Evolutionary conservation across 2,329 filamentous ascomycete species (phyloP), one percentile per base, ranked within the genome.

Genomic region (Alternaria panax): DNA sequence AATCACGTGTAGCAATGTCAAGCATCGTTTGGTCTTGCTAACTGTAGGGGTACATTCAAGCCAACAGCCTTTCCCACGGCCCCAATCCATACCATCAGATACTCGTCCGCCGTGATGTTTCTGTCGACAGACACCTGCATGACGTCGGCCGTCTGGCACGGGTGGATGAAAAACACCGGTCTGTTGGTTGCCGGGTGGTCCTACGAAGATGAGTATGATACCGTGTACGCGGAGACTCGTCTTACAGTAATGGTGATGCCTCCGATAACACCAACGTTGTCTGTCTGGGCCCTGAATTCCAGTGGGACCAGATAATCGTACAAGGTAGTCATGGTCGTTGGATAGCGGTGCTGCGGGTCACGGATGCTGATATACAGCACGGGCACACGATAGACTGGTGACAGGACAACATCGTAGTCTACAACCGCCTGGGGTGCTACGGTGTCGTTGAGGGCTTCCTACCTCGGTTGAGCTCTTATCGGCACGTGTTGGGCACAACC

Each of bases 71-170:
- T 87, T 59, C 93, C 94, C 43, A 96, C 87, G 58, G 96, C 81
- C n/a, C 93, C 93, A 63, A 97, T 84, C 93, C 94, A 98, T 55
- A 92, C 81, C 80, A 92, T 86, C 72, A 98, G 83, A 81, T 98
- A 98, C 69, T 89, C 84, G 70, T 88, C 76, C 6, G 82, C 77
- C 18, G 69, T 78, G 43, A 82, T 65, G n/a, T 71, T 63, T 57
- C 67, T 54, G 51, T 67, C 69, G 14, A 77, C 71, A 79, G 75
- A 83, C 81, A 74, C 82, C 67, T 83, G 82, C 85, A 98, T 91
- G 52, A 91, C 91, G 65, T 94, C 90, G 56, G 90, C 91, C 8
- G 95, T 91, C 75, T 92, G 87, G 80, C 95, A 98, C 24, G 95
- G 94, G 80, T 99, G 95, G 69, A 98, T 85, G 79, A 97, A 97